A percentile compares a stretch with the other conserved stretches of the same genome.
Conservation (phyloP, 331 rosid genomes). For the Telfairia occidentalis region DNA sequence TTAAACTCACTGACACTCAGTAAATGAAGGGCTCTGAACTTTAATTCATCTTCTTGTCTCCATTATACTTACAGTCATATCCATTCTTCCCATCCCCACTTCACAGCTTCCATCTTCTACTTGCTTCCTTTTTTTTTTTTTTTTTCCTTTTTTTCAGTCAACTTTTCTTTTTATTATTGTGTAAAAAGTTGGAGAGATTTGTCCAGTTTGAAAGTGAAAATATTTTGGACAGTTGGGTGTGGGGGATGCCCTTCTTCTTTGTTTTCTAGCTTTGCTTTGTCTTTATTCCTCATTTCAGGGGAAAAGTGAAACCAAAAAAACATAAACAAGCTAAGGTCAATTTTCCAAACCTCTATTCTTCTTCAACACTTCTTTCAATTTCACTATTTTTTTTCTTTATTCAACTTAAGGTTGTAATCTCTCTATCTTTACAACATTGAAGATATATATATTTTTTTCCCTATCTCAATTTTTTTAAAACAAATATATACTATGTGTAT, state of each 20-base stretch:
- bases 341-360: neutral
- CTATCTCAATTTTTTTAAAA: too few relatives aligned
- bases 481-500: too few relatives aligned
- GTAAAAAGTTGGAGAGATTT: neutral
- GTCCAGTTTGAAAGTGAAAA: neutral
- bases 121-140: neutral
- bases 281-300: neutral
- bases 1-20: neutral
- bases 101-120: neutral
- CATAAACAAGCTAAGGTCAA: neutral
- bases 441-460: too few relatives aligned
- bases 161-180: neutral
- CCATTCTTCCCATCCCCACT: too few relatives aligned
- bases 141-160: neutral
- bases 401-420: neutral
- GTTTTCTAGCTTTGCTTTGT: neutral
- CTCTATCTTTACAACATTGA: neutral
- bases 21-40: slow-evolving; percentile 9
- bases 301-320: neutral
- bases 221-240: neutral
- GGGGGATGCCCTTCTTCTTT: neutral
- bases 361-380: neutral
- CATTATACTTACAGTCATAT: neutral
- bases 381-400: neutral
- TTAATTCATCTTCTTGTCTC: neutral